Evolutionary conservation across 495 filamentous ascomycete genomes (phyloP).

Genomic region (Pyrenula massariospora): DNA sequence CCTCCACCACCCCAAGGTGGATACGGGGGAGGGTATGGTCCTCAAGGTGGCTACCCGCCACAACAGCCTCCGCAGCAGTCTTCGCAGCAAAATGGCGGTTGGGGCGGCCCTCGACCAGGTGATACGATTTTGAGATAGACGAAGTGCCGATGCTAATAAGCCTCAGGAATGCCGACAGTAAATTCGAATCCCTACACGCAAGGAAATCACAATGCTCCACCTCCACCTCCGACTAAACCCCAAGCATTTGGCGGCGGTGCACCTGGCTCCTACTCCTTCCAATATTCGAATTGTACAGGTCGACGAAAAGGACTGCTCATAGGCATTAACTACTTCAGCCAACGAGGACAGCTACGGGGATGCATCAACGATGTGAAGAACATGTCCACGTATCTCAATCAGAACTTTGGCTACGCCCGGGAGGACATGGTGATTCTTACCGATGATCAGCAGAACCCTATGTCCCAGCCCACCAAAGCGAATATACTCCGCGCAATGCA

Average conservation of each 20-base stretch:
- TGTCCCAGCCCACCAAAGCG: conserved; percentile 91
- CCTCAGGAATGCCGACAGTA: conserved; percentile 2
- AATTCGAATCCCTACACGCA: conserved; percentile 22
- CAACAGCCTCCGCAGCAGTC: conserved; percentile 13
- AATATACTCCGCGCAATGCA: conserved; percentile 97
- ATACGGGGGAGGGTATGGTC: conserved; percentile 9
- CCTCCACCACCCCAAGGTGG: conserved; percentile 15
- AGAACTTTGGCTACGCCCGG: conserved; percentile 83
- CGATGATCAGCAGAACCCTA: conserved; percentile 92
- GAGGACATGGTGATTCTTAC: conserved; percentile 98
- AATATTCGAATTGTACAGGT: conserved; percentile 87
- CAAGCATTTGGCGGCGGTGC: conserved; percentile 66
- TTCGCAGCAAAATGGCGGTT: not conserved
- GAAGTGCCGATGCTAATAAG: not conserved
- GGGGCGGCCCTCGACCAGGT: not conserved
- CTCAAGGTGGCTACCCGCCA: not conserved
- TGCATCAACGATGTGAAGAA: conserved; percentile 99
- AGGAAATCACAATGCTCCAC: conserved; percentile 21
- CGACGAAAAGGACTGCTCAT: conserved; percentile 86
- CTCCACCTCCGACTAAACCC: conserved; percentile 27
- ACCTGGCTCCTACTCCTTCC: conserved; percentile 67
- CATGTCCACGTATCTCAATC: conserved; percentile 85
- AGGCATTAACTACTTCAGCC: conserved; percentile 95
- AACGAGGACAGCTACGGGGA: conserved; percentile 80
- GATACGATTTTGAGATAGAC: not conserved